phyloP scores from a whole-genome alignment of 495 filamentous ascomycete species.

The Cudoniella acicularis region DNA sequence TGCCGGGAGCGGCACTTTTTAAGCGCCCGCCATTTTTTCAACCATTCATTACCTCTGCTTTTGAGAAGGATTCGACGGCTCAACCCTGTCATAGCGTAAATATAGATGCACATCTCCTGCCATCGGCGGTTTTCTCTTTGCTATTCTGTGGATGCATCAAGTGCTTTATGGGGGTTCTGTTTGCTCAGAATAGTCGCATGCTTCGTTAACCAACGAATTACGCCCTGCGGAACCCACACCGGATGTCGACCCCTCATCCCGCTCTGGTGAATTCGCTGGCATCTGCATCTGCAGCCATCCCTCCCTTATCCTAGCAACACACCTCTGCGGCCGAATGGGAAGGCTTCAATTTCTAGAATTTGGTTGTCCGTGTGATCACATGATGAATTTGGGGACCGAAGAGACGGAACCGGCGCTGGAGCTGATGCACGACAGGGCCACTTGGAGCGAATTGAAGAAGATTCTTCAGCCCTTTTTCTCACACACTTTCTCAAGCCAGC shows the following conservation, averaged over 20 bases:
- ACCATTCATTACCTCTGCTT: background rate
- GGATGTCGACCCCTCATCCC: background rate
- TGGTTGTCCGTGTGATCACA: background rate
- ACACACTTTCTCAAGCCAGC: background rate
- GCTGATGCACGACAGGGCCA: background rate
- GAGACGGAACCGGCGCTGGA: background rate
- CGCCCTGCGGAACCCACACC: background rate
- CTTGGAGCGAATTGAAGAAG: background rate
- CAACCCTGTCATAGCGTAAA: background rate
- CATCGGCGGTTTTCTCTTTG: background rate
- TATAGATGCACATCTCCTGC: background rate
- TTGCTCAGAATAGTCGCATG: background rate
- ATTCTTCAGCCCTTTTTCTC: background rate
- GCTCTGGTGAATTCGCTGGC: background rate
- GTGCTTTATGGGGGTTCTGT: background rate
- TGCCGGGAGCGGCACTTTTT: background rate
- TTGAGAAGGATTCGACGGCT: background rate
- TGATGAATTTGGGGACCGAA: background rate
- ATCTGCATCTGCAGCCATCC: background rate
- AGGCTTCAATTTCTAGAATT: background rate
- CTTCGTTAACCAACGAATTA: background rate
- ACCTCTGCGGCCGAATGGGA: background rate
- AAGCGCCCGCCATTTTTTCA: background rate
- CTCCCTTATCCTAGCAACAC: background rate
- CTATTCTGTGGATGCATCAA: background rate